Evolutionary conservation across 2,329 filamentous ascomycete species (phyloP).

Genomic region (Calonectria montana): DNA sequence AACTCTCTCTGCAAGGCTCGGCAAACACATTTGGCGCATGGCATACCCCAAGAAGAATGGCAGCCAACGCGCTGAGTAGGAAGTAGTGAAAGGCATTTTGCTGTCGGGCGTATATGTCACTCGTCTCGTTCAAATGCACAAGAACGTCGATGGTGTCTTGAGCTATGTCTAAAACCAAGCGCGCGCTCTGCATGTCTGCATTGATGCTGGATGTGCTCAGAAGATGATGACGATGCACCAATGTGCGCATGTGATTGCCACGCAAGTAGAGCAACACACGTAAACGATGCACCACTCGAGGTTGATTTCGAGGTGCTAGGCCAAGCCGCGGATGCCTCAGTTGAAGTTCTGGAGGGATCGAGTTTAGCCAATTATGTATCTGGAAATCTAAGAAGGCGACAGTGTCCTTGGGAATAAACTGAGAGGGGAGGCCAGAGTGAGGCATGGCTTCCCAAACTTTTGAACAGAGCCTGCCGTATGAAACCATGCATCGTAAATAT

Average conservation of each 20-base stretch:
- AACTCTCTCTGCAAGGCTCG: conserved; percentile 47
- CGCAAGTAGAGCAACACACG: conserved; percentile 57
- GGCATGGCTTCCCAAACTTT: conserved; percentile 59
- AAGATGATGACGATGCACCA: conserved; percentile 57
- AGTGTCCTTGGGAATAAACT: conserved; percentile 52
- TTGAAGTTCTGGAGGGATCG: conserved; percentile 57
- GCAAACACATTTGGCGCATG: conserved; percentile 57
- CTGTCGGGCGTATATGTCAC: conserved; percentile 43
- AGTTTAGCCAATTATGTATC: conserved; percentile 58
- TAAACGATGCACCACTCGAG: conserved; percentile 52
- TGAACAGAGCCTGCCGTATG: conserved; percentile 58
- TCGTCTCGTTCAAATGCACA: conserved; percentile 41
- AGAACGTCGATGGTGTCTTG: conserved; percentile 43
- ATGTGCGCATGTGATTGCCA: conserved; percentile 57
- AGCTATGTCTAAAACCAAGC: conserved; percentile 50
- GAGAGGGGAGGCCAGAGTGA: conserved; percentile 47
- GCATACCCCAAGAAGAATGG: conserved; percentile 51
- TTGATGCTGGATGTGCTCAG: conserved; percentile 52
- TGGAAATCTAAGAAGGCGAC: conserved; percentile 54
- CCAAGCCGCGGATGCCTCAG: conserved; percentile 52
- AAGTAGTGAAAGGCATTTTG: conserved; percentile 45
- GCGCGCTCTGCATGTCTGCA: conserved; percentile 48
- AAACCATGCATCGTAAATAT: conserved; percentile 60
- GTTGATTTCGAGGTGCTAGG: conserved; percentile 44
- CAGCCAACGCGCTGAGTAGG: conserved; percentile 43